Evolutionary conservation across 2,329 filamentous ascomycete species (phyloP), one percentile per base, ranked within the genome.

Genomic region (Epichloe aotearoae): DNA sequence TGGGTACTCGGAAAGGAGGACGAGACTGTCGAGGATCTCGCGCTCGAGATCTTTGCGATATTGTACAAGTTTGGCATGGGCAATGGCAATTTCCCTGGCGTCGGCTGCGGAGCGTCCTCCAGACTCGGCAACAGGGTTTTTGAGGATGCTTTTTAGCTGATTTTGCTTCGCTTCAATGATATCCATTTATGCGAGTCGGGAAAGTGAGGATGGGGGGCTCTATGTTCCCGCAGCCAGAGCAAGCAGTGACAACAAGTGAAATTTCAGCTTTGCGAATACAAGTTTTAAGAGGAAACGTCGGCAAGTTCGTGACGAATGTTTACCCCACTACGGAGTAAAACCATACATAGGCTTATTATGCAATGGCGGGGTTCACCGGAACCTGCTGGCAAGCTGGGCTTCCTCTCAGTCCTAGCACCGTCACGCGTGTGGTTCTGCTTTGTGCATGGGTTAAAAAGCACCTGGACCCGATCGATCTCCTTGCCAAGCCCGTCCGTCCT

Each of bases 31-130:
- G 51, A 90, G 74, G 56, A 96, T 91, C 55, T 82, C 69, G 39
- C 78, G 70, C 68, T 95, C 84, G 56, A 86, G 75, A 46, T 86
- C 80, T 66, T 91, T 94, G 61, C 86, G 86, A 58, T 87, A 76
- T 66, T 95, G 86, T 48, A 96, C 82, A 50, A 88, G 79, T 57
- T 77, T 77, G 41, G 91, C 91, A 71, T 96, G 89, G 61, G 88
- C 80, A 53, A 93, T 70, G 47, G 89, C 91, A 51, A 88, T 76
- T 53, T 83, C 77, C 77, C 71, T 73, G 51, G 70, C 74, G 60
- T 71, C 70, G 30, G 55, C 52, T 39, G 60, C 53, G 47, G 63
- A 59, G 39, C 64, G 53, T 41, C 57, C 40, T 47, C 47, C 52
- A 14, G 57, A 50, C 26, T 56, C 56, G 42, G 60, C n/a, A 12